Conservation (phyloP, 75 land plant genomes). For the Larix kaempferi region DNA sequence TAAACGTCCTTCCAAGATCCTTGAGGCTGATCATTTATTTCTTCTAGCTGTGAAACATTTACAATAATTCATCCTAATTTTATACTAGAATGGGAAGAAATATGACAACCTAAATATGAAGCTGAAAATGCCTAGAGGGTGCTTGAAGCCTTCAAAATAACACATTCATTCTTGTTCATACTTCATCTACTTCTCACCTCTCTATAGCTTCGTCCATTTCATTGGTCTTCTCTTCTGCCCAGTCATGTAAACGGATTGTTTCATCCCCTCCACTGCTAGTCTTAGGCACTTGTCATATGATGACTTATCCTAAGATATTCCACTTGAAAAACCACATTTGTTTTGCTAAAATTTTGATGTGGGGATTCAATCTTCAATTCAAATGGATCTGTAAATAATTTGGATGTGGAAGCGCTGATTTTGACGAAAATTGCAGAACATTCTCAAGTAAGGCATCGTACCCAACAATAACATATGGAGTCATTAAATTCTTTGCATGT, state of each 20-base stretch:
- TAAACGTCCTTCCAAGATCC: slow-evolving; percentile 92
- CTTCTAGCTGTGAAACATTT: slow-evolving; percentile 56
- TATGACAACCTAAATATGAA: not conserved
- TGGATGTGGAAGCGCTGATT: slow-evolving; percentile 51
- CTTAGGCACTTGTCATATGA: not conserved
- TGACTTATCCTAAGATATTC: slow-evolving; percentile 23
- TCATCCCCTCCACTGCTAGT: slow-evolving; percentile 16
- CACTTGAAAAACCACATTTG: slow-evolving; percentile 23
- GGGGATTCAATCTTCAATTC: slow-evolving; percentile 1
- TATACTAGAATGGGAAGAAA: not conserved
- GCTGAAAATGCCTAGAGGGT: not conserved
- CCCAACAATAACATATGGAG: slow-evolving; percentile 48
- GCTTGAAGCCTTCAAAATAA: not conserved
- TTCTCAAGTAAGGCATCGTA: slow-evolving; percentile 65
- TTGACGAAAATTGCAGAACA: slow-evolving; percentile 72
- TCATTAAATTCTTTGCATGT: slow-evolving; percentile 55
- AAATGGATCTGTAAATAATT: slow-evolving; percentile 26
- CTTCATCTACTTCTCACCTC: slow-evolving; percentile 77
- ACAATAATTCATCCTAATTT: not conserved
- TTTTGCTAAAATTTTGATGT: slow-evolving; percentile 19
- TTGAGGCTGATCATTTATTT: slow-evolving; percentile 63
- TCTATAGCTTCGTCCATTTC: slow-evolving; percentile 34
- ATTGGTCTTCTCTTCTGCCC: slow-evolving; percentile 59
- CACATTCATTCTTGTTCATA: slow-evolving; percentile 12
- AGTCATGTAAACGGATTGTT: slow-evolving; percentile 37